phyloP scores from a whole-genome alignment of 306 rosid genomes.

The Prunus dulcis region DNA sequence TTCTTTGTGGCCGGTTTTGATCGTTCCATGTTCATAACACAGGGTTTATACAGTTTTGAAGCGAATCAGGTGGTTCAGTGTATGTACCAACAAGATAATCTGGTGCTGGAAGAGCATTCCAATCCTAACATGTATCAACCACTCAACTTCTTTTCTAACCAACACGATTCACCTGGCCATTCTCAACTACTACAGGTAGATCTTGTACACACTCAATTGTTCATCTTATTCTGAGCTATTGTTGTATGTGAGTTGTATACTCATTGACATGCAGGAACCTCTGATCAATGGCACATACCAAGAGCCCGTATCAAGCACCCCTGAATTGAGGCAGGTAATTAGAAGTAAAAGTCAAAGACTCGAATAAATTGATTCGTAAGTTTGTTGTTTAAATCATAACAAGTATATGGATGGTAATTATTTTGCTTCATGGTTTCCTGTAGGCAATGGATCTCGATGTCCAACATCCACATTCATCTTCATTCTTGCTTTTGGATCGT shows the following conservation, averaged over 20 bases:
- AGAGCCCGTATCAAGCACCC: slow-evolving; percentile 40
- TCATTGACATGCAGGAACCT: slow-evolving; percentile 35
- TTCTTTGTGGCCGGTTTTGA: neutral
- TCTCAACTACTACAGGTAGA: slow-evolving; percentile 52
- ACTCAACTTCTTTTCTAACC: slow-evolving; percentile 43
- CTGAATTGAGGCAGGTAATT: slow-evolving; percentile 48
- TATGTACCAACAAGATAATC: slow-evolving; percentile 42
- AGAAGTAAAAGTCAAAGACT: neutral
- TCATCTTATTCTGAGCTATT: neutral
- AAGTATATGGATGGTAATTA: slow-evolving; percentile 14
- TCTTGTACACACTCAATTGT: slow-evolving; percentile 10
- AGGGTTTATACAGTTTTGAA: slow-evolving; percentile 55
- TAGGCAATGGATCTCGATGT: slow-evolving; percentile 56
- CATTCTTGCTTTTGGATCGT: slow-evolving; percentile 44
- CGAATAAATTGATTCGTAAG: neutral
- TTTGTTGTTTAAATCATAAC: neutral
- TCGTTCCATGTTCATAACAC: slow-evolving; percentile 11
- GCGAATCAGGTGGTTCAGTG: slow-evolving; percentile 45
- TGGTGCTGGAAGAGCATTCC: slow-evolving; percentile 39
- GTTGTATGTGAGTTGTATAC: slow-evolving; percentile 18
- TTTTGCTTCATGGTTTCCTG: slow-evolving; percentile 20
- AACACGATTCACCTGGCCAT: slow-evolving; percentile 47
- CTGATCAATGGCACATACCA: slow-evolving; percentile 39
- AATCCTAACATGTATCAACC: slow-evolving; percentile 41
- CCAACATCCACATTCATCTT: slow-evolving; percentile 48